Conservation (phyloP, 2,329 filamentous ascomycete species). For the Aspergillus ochraceus region DNA sequence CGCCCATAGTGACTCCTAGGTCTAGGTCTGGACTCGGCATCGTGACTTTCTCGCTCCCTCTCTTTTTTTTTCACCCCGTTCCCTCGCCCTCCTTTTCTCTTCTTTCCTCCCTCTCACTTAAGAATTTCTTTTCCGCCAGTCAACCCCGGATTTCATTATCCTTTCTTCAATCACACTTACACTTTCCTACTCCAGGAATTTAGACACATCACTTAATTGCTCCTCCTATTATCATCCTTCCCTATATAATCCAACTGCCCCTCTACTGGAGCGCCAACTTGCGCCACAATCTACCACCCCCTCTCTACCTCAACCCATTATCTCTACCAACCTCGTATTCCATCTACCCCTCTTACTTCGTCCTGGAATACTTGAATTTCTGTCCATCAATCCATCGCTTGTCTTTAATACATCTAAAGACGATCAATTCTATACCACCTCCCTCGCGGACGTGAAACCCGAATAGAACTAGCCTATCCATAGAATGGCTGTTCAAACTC, state of each 20-base stretch:
- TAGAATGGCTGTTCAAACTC: conserved; percentile 25
- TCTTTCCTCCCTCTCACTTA: conserved; percentile 3
- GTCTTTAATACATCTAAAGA: background rate
- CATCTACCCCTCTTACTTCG: background rate
- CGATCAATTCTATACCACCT: background rate
- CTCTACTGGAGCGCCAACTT: background rate
- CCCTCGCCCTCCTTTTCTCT: conserved; percentile 3
- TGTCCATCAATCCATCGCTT: too few species aligned
- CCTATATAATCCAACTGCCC: background rate
- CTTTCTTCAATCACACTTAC: background rate
- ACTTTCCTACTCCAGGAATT: background rate
- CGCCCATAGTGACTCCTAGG: background rate
- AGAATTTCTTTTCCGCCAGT: background rate
- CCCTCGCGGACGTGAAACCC: background rate
- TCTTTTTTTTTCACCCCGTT: conserved; percentile 1
- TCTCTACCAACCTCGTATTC: background rate
- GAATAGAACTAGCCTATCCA: background rate
- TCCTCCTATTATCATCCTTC: background rate
- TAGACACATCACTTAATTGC: background rate
- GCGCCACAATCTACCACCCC: background rate
- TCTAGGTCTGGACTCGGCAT: conserved; percentile 4
- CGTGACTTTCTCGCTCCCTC: background rate
- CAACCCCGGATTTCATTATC: conserved; percentile 2
- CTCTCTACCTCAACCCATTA: background rate
- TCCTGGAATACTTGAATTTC: background rate